Percentiles rank a stretch among this genome's conserved stretches.
Conservation (phyloP, 1,139 yeast species). For the Suhomyces wounanorum region DNA sequence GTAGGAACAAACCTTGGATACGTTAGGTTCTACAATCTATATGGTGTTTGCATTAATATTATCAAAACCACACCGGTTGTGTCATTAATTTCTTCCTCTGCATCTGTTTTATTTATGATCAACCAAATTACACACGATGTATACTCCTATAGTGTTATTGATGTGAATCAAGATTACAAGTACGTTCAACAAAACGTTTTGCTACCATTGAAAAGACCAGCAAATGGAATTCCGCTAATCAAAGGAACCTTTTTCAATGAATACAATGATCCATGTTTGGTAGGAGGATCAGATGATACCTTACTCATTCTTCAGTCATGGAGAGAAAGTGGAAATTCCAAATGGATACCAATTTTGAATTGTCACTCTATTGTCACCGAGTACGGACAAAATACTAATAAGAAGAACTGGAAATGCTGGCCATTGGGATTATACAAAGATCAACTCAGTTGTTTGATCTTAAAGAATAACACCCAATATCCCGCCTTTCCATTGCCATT, state of each 20-base stretch:
- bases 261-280: conserved; percentile 86
- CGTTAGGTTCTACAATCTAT: conserved; percentile 40
- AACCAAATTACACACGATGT: conserved; percentile 32
- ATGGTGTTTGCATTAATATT: conserved; percentile 44
- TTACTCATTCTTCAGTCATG: conserved; percentile 72
- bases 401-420: conserved; percentile 70
- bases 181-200: conserved; percentile 44
- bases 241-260: conserved; percentile 80
- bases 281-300: conserved; percentile 69
- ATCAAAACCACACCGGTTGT: conserved; percentile 44
- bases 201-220: conserved; percentile 35
- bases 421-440: conserved; percentile 79
- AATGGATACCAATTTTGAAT: conserved; percentile 88
- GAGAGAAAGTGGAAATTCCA: conserved; percentile 74
- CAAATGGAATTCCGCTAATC: conserved; percentile 36
- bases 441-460: conserved; percentile 69
- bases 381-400: conserved; percentile 47
- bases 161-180: conserved; percentile 37
- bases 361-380: conserved; percentile 58
- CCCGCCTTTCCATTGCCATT: conserved; percentile 80
- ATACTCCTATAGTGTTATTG: conserved; percentile 41
- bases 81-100: conserved; percentile 38
- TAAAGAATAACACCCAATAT: conserved; percentile 56
- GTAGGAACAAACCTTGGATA: conserved; percentile 49
- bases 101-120: conserved; percentile 34